Evolutionary conservation across 176 grass and related monocot genomes (phyloP).

Genomic region (Melocanna baccifera): DNA sequence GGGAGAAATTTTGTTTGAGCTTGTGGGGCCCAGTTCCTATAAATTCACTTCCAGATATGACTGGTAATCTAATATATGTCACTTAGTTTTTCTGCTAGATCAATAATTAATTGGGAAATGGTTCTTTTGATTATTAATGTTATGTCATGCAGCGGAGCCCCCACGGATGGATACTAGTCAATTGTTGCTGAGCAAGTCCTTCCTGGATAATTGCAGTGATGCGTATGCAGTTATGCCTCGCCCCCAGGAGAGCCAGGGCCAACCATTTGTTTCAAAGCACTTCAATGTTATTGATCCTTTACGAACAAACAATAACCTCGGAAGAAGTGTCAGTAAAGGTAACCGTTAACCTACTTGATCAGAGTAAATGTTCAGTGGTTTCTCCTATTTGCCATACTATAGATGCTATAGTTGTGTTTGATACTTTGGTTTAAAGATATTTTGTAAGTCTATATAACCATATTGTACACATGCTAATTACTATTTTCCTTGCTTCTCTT

Average conservation of each 20-base stretch:
- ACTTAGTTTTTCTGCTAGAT: slow-evolving; percentile 13
- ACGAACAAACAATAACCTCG: slow-evolving; percentile 84
- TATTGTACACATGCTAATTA: neutral
- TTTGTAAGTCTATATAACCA: neutral
- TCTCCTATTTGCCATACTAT: neutral
- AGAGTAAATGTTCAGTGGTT: slow-evolving; percentile 11
- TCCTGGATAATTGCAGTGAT: slow-evolving; percentile 61
- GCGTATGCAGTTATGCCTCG: slow-evolving; percentile 50
- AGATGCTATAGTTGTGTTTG: slow-evolving; percentile 10
- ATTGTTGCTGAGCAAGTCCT: slow-evolving; percentile 63
- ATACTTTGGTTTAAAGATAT: slow-evolving; percentile 6
- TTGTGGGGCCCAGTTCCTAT: slow-evolving; percentile 91
- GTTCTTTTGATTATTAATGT: slow-evolving; percentile 13
- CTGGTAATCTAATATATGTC: slow-evolving; percentile 49
- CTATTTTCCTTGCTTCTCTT: neutral
- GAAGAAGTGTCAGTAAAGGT: slow-evolving; percentile 97
- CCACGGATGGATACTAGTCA: slow-evolving; percentile 65
- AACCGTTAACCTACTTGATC: neutral
- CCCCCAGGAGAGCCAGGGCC: slow-evolving; percentile 57
- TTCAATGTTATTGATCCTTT: slow-evolving; percentile 98
- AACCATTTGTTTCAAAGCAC: slow-evolving; percentile 85
- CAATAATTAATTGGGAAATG: slow-evolving; percentile 5
- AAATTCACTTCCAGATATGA: slow-evolving; percentile 84
- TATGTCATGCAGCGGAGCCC: slow-evolving; percentile 62
- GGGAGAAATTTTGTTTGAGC: slow-evolving; percentile 87